Conservation (phyloP, 371 early-diverging fungal species). For the Capillidium heterosporum region DNA sequence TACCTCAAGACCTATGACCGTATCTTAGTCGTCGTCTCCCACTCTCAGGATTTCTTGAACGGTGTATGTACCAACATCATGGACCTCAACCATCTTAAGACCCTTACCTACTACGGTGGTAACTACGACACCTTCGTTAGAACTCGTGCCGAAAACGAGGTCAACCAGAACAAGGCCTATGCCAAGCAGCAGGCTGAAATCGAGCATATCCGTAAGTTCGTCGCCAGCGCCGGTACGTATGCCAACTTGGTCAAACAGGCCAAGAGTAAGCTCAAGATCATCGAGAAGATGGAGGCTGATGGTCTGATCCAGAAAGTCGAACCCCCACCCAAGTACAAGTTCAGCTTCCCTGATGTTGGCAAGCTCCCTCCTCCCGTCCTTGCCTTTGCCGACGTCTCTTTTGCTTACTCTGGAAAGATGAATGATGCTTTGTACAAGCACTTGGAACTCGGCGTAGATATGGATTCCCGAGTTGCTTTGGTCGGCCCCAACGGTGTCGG, state of each 20-base stretch:
- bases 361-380: conserved; percentile 96
- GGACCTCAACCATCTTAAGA: conserved; percentile 68
- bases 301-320: conserved; percentile 83
- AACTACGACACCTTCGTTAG: conserved; percentile 94
- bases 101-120: conserved; percentile 89
- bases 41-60: conserved; percentile 98
- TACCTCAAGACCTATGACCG: conserved; percentile 87
- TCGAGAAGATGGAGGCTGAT: conserved; percentile 98
- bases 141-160: conserved; percentile 83
- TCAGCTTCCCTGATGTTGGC: conserved; percentile 68
- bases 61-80: conserved; percentile 93
- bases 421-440: conserved; percentile 70
- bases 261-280: conserved; percentile 96
- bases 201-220: conserved; percentile 96
- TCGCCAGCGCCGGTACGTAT: conserved; percentile 96
- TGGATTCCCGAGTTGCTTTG: conserved; percentile 85
- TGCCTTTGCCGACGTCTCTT: conserved; percentile 78
- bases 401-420: conserved; percentile 73
- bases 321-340: conserved; percentile 49
- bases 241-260: conserved; percentile 97
- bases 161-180: conserved; percentile 95
- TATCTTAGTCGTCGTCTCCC: conserved; percentile 89
- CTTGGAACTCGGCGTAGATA: conserved; percentile 85
- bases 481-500: conserved; percentile 86
- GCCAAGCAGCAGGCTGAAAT: conserved; percentile 96